Evolutionary conservation across 2,329 filamentous ascomycete species (phyloP).

Genomic region (Aspergillus ochraceus): DNA sequence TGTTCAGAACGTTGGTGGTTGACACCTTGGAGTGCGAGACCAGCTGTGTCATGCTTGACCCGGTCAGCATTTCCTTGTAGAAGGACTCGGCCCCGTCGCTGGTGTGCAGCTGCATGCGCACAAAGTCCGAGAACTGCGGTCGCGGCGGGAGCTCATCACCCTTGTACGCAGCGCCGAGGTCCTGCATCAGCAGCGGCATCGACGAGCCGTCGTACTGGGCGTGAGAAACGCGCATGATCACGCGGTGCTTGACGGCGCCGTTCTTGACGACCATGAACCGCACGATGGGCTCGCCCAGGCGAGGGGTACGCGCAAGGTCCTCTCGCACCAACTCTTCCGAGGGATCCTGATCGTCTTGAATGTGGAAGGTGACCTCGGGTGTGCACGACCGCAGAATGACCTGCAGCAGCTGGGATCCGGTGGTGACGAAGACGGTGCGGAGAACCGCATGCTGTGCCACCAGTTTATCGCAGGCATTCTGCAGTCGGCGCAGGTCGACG

Average conservation of each 20-base stretch:
- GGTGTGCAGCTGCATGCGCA: constrained; percentile 10
- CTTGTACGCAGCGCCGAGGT: constrained; percentile 11
- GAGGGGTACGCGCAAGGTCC: constrained; percentile 5
- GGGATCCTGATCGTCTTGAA: constrained; percentile 6
- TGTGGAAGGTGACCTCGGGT: constrained; percentile 6
- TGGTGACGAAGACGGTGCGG: constrained; percentile 54
- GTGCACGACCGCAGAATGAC: constrained; percentile 33
- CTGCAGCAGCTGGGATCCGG: constrained; percentile 46
- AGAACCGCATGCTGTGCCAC: constrained; percentile 46
- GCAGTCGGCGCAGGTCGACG: constrained; percentile 15
- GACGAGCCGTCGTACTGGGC: constrained; percentile 32
- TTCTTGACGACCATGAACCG: constrained; percentile 25
- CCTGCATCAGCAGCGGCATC: constrained; percentile 11
- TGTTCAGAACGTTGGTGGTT: constrained; percentile 11
- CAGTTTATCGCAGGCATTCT: constrained; percentile 13
- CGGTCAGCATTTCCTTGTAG: constrained; percentile 9
- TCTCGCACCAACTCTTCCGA: constrained; percentile 7
- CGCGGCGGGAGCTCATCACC: constrained; percentile 5
- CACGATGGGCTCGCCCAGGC: constrained; percentile 8
- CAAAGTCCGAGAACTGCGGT: constrained; percentile 13
- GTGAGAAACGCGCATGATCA: constrained; percentile 32
- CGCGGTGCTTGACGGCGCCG: constrained; percentile 18
- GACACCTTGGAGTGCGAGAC: constrained; percentile 9
- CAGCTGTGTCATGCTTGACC: constrained; percentile 12
- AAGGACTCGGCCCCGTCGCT: constrained; percentile 5